Percentiles rank a stretch among this genome's conserved stretches.
Evolutionary conservation across 2,329 filamentous ascomycete species (phyloP).

Genomic region (Sporothrix euskadiensis): DNA sequence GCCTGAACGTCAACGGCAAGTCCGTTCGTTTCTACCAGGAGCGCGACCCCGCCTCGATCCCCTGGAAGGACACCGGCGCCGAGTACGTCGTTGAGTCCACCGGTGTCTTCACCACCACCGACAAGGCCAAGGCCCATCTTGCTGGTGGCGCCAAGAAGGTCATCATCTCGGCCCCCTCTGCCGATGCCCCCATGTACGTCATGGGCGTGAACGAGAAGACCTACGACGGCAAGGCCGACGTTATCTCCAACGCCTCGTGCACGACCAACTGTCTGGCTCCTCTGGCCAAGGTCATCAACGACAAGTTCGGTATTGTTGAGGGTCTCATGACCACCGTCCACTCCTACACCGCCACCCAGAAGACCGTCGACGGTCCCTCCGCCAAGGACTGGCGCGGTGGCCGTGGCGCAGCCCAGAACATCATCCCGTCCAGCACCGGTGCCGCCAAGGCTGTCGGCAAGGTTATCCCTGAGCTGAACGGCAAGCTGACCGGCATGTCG

Average conservation of each 20-base stretch:
- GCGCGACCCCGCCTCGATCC: constrained; percentile 85
- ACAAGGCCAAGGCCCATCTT: constrained; percentile 93
- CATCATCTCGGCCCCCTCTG: constrained; percentile 86
- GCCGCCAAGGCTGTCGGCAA: constrained; percentile 99
- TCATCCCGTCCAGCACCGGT: constrained; percentile 98
- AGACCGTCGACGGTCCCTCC: constrained; percentile 97
- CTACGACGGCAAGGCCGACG: constrained; percentile 86
- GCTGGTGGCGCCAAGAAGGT: constrained; percentile 98
- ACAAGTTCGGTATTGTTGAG: constrained; percentile 97
- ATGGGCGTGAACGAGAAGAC: constrained; percentile 97
- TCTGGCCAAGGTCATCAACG: constrained; percentile 98
- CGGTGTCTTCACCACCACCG: constrained; percentile 97
- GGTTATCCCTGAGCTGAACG: constrained; percentile 96
- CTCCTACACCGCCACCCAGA: constrained; percentile 99
- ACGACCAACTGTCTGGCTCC: constrained; percentile 99
- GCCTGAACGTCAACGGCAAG: constrained; percentile 91
- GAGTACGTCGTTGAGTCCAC: constrained; percentile 97
- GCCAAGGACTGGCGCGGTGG: constrained; percentile 99
- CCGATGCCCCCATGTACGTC: constrained; percentile 99
- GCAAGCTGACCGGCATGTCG: constrained; percentile 99
- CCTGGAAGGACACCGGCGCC: constrained; percentile 83
- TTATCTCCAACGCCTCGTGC: constrained; percentile 99
- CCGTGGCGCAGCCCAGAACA: constrained; percentile 98
- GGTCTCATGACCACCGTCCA: constrained; percentile 99
- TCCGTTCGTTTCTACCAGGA: constrained; percentile 91